These are phyloP conservation scores for Malassezia vespertilionis DNA, from an alignment of 1,284 basidiomycete genomes.

Conservation along the genomic window DNA sequence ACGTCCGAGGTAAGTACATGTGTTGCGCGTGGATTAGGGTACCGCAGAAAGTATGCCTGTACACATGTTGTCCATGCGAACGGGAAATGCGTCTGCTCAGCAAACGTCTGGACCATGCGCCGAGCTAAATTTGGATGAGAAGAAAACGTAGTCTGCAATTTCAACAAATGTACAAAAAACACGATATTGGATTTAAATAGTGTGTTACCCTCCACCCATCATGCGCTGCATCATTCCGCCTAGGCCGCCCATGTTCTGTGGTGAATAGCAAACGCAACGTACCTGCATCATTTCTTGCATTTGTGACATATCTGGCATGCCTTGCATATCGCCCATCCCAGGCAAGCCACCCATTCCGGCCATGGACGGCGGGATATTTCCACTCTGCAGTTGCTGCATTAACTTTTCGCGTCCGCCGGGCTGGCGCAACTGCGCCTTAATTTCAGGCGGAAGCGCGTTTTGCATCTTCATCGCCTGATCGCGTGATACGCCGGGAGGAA, in stretches of 20 bases:
- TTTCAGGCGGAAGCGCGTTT: constrained; percentile 40
- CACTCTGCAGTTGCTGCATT: constrained; percentile 31
- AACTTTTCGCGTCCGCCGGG: constrained; percentile 42
- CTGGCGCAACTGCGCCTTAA: constrained; percentile 45
- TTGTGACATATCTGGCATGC: constrained; percentile 32
- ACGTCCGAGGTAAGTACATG: constrained; percentile 94
- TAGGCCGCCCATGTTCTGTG: constrained; percentile 42
- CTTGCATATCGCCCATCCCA: constrained; percentile 23
- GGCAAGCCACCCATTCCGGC: constrained; percentile 20
- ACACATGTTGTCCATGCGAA: constrained; percentile 31
- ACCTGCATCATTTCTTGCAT: constrained; percentile 48
- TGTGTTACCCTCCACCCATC: constrained; percentile 56
- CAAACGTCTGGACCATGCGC: constrained; percentile 11
- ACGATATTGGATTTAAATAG: neutral
- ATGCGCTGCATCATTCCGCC: constrained; percentile 66
- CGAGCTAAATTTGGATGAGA: neutral
- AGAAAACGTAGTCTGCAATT: too few species aligned
- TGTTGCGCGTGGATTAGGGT: constrained; percentile 88
- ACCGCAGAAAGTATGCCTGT: constrained; percentile 78
- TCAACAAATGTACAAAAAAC: too few species aligned
- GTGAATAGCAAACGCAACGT: constrained; percentile 29
- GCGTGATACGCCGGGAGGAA: constrained; percentile 40
- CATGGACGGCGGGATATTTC: constrained; percentile 27
- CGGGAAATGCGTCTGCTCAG: neutral
- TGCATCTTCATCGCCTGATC: constrained; percentile 46